phyloP scores from a whole-genome alignment of 2,329 filamentous ascomycete species.

The Colletotrichum sp. region DNA sequence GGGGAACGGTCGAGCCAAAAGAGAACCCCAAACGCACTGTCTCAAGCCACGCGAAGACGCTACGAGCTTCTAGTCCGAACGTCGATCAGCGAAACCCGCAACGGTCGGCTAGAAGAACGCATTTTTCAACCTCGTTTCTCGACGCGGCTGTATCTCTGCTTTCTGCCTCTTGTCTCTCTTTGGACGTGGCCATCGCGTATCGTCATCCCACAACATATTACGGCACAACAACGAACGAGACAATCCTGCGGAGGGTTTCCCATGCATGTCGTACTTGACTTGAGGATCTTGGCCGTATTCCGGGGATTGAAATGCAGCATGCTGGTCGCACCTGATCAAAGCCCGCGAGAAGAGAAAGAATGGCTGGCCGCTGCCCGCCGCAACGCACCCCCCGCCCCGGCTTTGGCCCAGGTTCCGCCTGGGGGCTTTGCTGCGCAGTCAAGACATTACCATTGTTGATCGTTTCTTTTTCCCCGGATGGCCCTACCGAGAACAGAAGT shows the following conservation, averaged over 20 bases:
- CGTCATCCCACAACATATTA: not conserved
- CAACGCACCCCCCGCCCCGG: not conserved
- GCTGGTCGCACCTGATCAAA: not conserved
- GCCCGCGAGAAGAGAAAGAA: not conserved
- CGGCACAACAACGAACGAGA: not conserved
- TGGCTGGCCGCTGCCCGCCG: not conserved
- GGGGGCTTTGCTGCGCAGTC: not conserved
- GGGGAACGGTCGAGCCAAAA: not conserved
- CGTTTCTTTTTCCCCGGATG: conserved; percentile 13
- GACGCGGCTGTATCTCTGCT: not conserved
- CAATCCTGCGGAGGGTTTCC: not conserved
- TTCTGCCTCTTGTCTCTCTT: not conserved
- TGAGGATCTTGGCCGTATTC: not conserved
- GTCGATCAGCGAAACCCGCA: not conserved
- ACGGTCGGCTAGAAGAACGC: conserved; percentile 12
- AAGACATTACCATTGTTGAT: not conserved
- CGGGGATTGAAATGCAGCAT: not conserved
- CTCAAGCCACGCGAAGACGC: conserved; percentile 15
- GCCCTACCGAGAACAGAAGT: conserved; percentile 21
- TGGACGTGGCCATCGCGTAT: not conserved
- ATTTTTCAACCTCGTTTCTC: not conserved
- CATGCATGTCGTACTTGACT: not conserved
- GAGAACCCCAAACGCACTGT: conserved; percentile 3
- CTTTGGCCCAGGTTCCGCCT: not conserved
- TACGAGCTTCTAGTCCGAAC: conserved; percentile 5